Evolutionary conservation across 176 grass and related monocot species (phyloP).

Genomic region (Paspalum vaginatum): DNA sequence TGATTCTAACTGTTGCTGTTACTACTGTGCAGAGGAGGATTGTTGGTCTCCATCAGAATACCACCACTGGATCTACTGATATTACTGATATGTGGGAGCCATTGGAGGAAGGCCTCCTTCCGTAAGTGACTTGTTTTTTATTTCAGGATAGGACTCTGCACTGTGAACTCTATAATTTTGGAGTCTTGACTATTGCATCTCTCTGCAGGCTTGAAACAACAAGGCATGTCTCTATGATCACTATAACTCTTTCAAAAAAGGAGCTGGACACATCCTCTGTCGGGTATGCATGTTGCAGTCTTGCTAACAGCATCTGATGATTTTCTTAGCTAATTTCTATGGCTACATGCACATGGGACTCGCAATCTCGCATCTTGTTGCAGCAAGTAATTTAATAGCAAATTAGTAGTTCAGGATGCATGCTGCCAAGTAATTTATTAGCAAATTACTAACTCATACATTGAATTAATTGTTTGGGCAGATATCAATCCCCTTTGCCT

Average conservation of each 20-base stretch:
- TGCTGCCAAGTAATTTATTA: background rate
- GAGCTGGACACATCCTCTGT: constrained; percentile 75
- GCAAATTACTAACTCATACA: background rate
- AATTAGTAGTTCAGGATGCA: background rate
- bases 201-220: constrained; percentile 86
- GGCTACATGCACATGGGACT: too few species aligned
- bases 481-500: constrained; percentile 95
- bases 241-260: constrained; percentile 86
- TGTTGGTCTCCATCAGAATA: constrained; percentile 92
- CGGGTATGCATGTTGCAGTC: constrained; percentile 53
- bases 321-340: background rate
- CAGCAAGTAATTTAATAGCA: constrained; percentile 1
- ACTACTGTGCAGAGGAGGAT: constrained; percentile 77
- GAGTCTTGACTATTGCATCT: background rate
- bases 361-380: background rate
- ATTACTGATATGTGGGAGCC: constrained; percentile 99
- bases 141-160: constrained; percentile 12
- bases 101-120: constrained; percentile 95
- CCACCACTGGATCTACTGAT: constrained; percentile 85
- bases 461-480: constrained; percentile 48
- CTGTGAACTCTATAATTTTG: background rate
- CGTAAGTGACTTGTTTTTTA: constrained; percentile 54
- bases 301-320: background rate
- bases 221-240: constrained; percentile 93
- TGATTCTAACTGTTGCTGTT: constrained; percentile 16